These are phyloP conservation scores for Priceomyces fermenticarens DNA, from an alignment of 805 yeast species.

Conservation along the genomic window DNA sequence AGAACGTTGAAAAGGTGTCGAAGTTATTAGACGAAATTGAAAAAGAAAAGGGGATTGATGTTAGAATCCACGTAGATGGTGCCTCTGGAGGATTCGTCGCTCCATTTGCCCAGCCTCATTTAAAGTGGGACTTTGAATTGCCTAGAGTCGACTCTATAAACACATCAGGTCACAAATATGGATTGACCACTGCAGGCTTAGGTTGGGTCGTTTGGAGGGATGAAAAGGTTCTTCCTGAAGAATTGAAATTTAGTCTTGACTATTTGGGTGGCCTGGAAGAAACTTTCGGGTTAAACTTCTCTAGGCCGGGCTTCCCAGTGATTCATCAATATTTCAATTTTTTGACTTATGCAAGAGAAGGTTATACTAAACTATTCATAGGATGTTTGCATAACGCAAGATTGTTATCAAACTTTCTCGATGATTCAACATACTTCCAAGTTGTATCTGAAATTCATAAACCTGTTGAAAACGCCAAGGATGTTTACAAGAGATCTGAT, in stretches of 20 bases:
- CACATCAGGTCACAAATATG: constrained; percentile 91
- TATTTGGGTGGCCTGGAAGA: constrained; percentile 89
- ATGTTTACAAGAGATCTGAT: constrained; percentile 16
- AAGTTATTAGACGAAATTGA: constrained; percentile 69
- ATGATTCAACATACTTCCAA: constrained; percentile 62
- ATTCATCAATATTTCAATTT: constrained; percentile 84
- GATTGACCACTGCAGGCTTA: constrained; percentile 83
- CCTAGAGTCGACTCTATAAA: constrained; percentile 81
- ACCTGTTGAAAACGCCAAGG: constrained; percentile 22
- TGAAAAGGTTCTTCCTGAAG: constrained; percentile 59
- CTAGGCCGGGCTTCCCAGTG: constrained; percentile 91
- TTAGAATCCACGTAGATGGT: constrained; percentile 91
- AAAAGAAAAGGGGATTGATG: constrained; percentile 57
- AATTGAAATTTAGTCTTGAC: constrained; percentile 71
- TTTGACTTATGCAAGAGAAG: constrained; percentile 64
- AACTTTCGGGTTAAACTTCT: constrained; percentile 81
- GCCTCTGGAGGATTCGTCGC: constrained; percentile 91
- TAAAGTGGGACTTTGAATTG: constrained; percentile 80
- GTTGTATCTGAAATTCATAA: constrained; percentile 79
- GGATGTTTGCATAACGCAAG: constrained; percentile 72
- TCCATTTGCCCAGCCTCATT: constrained; percentile 74
- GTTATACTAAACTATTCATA: constrained; percentile 63
- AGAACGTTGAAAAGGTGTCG: constrained; percentile 62
- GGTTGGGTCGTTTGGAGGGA: constrained; percentile 92
- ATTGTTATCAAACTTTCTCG: constrained; percentile 57